Evolutionary conservation across 208 protist species (phyloP).

Genomic region (Acanthamoeba triangularis): DNA sequence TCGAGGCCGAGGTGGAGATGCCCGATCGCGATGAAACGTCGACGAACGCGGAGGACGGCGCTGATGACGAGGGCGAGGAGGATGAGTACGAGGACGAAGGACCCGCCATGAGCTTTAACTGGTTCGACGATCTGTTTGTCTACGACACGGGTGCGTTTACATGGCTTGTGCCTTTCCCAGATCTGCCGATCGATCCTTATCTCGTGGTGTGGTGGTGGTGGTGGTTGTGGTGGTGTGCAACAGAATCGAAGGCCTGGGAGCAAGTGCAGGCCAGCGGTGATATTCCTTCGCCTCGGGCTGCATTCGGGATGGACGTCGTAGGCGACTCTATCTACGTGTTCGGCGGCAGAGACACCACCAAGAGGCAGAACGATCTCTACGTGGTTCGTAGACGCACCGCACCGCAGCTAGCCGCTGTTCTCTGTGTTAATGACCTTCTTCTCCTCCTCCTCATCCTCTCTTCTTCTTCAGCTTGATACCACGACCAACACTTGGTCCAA

Average conservation of each 20-base stretch:
- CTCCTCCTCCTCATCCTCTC: neutral
- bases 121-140: constrained; percentile 35
- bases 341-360: constrained; percentile 8
- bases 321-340: constrained; percentile 12
- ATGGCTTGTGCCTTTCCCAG: too few species aligned
- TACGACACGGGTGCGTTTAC: constrained; percentile 14
- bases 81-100: constrained; percentile 2
- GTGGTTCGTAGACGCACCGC: neutral
- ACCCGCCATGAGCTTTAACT: neutral
- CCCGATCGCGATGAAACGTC: neutral
- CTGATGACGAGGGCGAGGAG: neutral
- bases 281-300: neutral
- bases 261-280: neutral
- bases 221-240: neutral
- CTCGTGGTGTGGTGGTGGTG: neutral
- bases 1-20: neutral
- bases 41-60: neutral
- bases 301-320: neutral
- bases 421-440: too few species aligned
- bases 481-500: constrained; percentile 29
- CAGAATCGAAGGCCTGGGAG: neutral
- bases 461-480: neutral
- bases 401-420: too few species aligned
- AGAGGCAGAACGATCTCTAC: constrained; percentile 48
- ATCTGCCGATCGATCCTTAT: neutral